These are phyloP conservation scores for Tephrocybe sp. DNA, from an alignment of 768 basidiomycete genomes.

Conservation along the genomic window DNA sequence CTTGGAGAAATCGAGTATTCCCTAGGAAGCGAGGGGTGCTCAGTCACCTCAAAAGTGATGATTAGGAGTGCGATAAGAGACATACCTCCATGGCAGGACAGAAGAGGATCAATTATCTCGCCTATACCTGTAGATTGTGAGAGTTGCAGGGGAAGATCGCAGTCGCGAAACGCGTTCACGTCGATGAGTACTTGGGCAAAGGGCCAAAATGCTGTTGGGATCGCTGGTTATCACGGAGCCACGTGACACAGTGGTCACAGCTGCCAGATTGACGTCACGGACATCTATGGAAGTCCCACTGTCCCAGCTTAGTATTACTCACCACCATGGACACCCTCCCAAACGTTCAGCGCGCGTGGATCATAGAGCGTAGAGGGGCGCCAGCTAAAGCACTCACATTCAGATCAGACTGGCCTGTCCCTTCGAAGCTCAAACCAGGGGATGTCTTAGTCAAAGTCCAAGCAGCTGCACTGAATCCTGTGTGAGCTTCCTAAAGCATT, in stretches of 20 bases:
- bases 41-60: constrained; percentile 17
- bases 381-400: constrained; percentile 32
- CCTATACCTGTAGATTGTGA: constrained; percentile 10
- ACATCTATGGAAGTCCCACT: not conserved
- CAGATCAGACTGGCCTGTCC: constrained; percentile 35
- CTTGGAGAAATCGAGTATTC: constrained; percentile 87
- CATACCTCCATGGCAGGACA: constrained; percentile 44
- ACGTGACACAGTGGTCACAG: constrained; percentile 23
- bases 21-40: constrained; percentile 43
- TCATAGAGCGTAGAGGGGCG: constrained; percentile 29
- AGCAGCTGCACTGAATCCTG: constrained; percentile 62
- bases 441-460: constrained; percentile 36
- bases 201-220: constrained; percentile 35
- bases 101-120: constrained; percentile 9
- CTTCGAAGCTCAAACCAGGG: constrained; percentile 29
- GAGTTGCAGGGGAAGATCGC: not conserved
- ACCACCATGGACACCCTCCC: constrained; percentile 17
- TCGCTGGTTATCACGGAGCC: not conserved
- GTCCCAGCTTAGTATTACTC: constrained; percentile 12
- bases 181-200: constrained; percentile 37
- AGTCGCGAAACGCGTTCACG: constrained; percentile 15
- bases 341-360: constrained; percentile 37
- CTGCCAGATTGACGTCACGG: not conserved
- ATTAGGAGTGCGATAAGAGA: constrained; percentile 12
- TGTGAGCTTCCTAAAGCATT: constrained; percentile 36